Evolutionary conservation across 345 rosid species (phyloP).

Genomic region (Cardamine occulta): DNA sequence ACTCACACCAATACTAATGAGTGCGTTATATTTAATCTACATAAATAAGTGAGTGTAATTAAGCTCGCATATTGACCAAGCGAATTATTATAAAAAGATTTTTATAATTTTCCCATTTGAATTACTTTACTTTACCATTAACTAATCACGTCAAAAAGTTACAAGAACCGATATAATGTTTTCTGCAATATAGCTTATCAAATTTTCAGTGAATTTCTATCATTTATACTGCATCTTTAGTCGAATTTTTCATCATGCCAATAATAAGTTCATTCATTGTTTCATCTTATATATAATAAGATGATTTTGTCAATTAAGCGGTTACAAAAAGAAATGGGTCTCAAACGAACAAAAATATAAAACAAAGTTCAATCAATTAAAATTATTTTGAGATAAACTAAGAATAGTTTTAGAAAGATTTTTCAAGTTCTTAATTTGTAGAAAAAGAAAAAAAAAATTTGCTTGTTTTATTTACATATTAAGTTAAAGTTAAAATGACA

Average conservation of each 20-base stretch:
- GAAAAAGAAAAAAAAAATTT: fast-evolving
- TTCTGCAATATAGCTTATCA: background rate
- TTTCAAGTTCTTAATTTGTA: background rate
- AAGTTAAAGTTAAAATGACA: background rate
- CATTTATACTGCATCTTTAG: no score
- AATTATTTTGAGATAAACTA: background rate
- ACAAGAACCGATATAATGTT: background rate
- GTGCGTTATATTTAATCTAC: conserved; percentile 43
- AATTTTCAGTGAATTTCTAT: background rate
- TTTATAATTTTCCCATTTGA: conserved; percentile 6
- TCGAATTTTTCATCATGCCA: background rate
- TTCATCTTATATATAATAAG: no score
- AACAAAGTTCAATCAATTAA: background rate
- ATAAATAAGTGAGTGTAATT: conserved; percentile 34
- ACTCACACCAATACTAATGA: conserved; percentile 33
- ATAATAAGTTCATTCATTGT: no score
- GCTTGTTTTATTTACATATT: background rate
- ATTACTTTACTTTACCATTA: conserved; percentile 17
- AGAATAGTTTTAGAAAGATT: background rate
- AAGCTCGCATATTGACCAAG: conserved; percentile 42
- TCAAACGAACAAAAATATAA: background rate
- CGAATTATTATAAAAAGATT: conserved; percentile 6
- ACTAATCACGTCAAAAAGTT: conserved; percentile 26
- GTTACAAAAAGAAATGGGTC: background rate
- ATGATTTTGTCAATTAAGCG: background rate